Evolutionary conservation across 192 early-diverging fungal species (phyloP).

Genomic region (Coemansia sp.): DNA sequence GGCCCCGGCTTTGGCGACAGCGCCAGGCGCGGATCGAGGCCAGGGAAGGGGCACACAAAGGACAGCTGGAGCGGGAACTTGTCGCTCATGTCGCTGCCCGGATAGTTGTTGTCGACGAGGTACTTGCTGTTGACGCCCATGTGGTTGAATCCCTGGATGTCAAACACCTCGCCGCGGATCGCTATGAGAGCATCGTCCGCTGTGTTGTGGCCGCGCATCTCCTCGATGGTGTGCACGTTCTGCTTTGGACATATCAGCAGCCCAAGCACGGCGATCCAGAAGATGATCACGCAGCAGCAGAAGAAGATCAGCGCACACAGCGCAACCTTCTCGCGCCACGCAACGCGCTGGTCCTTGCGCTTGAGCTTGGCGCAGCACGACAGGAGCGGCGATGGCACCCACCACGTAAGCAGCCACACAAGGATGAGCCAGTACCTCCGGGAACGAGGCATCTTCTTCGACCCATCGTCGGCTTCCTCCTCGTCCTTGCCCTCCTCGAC

Average conservation of each 20-base stretch:
- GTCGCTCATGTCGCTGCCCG: slow-evolving; percentile 63
- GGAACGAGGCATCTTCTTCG: slow-evolving; percentile 40
- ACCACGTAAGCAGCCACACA: slow-evolving; percentile 67
- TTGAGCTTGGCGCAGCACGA: slow-evolving; percentile 73
- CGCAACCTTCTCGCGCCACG: slow-evolving; percentile 97
- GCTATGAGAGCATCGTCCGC: slow-evolving; percentile 59
- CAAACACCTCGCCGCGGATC: slow-evolving; percentile 82
- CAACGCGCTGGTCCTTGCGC: slow-evolving; percentile 76
- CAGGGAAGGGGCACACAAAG: slow-evolving; percentile 58
- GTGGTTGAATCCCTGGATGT: slow-evolving; percentile 65
- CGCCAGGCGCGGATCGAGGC: slow-evolving; percentile 56
- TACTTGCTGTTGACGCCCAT: slow-evolving; percentile 55
- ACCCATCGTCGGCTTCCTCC: slow-evolving; percentile 56
- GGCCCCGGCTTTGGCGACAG: slow-evolving; percentile 53
- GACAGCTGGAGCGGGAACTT: slow-evolving; percentile 70
- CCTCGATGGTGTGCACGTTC: slow-evolving; percentile 66
- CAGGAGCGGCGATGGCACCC: slow-evolving; percentile 79
- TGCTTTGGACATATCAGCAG: slow-evolving; percentile 72
- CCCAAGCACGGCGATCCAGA: slow-evolving; percentile 79
- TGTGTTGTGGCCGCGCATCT: slow-evolving; percentile 65
- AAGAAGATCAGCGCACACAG: slow-evolving; percentile 80
- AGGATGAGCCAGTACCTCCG: slow-evolving; percentile 77
- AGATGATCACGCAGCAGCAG: slow-evolving; percentile 74
- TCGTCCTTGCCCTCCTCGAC: slow-evolving; percentile 60
- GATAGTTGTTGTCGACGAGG: slow-evolving; percentile 60